A percentile compares a stretch with the other conserved stretches of the same genome.
These are phyloP conservation scores for Kodamaea laetipori DNA, from an alignment of 805 yeast genomes.

Conservation along the genomic window DNA sequence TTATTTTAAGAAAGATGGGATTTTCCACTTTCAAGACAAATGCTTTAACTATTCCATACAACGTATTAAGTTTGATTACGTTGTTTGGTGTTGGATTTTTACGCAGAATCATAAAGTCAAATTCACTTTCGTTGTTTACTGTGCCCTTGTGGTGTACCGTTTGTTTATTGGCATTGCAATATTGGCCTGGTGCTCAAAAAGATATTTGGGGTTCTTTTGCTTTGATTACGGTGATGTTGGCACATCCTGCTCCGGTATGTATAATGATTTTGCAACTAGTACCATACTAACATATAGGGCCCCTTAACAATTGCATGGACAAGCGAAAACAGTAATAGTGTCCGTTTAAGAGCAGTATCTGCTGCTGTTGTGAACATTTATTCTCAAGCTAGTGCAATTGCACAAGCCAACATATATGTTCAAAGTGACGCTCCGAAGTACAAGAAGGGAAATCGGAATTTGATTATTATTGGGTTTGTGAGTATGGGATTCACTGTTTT, in stretches of 20 bases:
- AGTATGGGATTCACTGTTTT: constrained; percentile 30
- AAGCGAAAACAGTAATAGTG: constrained; percentile 62
- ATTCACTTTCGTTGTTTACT: constrained; percentile 17
- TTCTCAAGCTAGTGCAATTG: constrained; percentile 59
- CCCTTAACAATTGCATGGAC: constrained; percentile 64
- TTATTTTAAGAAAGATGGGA: constrained; percentile 38
- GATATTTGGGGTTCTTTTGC: constrained; percentile 46
- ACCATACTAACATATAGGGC: too few relatives aligned
- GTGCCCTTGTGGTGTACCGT: constrained; percentile 23
- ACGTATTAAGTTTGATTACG: constrained; percentile 25
- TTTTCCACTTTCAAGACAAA: constrained; percentile 56
- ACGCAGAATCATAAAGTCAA: constrained; percentile 25
- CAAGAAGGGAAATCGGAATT: constrained; percentile 53
- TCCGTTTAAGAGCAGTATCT: constrained; percentile 62
- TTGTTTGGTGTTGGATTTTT: constrained; percentile 26
- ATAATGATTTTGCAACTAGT: too few relatives aligned
- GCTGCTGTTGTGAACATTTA: constrained; percentile 67
- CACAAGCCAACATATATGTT: constrained; percentile 58
- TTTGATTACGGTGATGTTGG: constrained; percentile 39
- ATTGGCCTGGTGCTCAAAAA: constrained; percentile 43
- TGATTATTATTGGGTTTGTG: constrained; percentile 41
- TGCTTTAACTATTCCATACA: constrained; percentile 54
- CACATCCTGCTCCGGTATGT: too few relatives aligned
- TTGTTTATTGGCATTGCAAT: constrained; percentile 31
- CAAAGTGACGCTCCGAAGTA: constrained; percentile 61